Evolutionary conservation across 768 basidiomycete genomes (phyloP), one percentile per base, ranked within the genome.

Genomic region (Podaxis pistillaris): DNA sequence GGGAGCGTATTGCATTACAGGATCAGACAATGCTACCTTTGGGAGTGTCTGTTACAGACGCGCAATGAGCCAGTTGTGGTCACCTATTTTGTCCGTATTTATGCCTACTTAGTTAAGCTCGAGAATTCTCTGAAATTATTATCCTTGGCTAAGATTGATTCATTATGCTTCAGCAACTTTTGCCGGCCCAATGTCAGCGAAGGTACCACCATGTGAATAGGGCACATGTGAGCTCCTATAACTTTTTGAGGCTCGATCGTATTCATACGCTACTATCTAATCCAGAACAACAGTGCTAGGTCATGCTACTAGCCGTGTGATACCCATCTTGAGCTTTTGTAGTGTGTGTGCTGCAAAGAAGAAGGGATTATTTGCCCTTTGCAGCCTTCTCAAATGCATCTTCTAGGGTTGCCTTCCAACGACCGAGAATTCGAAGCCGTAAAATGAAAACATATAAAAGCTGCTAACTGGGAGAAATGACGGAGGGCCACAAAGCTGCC

Each of bases 1-100:
- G 89, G 89, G 76, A 80, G 26, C 72, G 71, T 65, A 66, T 69
- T 0, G 74, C 70, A 13, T 69, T 89, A 58, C 75, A 74, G 63
- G 85, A 88, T 67, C 72, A 70, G 57, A 76, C 71, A 9, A 83
- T 88, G 79, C 72, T 88, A 58, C 87, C 88, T 11, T 74, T 90
- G 1, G 86, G 87, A 36, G 70, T 85, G 46, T 51, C 61, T 7
- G 54, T 49, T n/a, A 24, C 47, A n/a, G 46, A 56, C 55, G n/a
- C 46, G 11, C 36, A 40, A 38, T 53, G 74, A 79, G 60, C 57
- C 68, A 6, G 63, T 69, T 11, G 38, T 52, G 50, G 11, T 40
- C 36, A 11, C 58, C 36, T 37, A 52, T 60, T 53, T 53, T 15
- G 37, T 51, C 58, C 15, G n/a, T 13, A 26, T 17, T 19, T 9